These are phyloP conservation scores for Chytriomyces confervae DNA, from an alignment of 192 early-diverging fungal genomes.

Conservation along the genomic window DNA sequence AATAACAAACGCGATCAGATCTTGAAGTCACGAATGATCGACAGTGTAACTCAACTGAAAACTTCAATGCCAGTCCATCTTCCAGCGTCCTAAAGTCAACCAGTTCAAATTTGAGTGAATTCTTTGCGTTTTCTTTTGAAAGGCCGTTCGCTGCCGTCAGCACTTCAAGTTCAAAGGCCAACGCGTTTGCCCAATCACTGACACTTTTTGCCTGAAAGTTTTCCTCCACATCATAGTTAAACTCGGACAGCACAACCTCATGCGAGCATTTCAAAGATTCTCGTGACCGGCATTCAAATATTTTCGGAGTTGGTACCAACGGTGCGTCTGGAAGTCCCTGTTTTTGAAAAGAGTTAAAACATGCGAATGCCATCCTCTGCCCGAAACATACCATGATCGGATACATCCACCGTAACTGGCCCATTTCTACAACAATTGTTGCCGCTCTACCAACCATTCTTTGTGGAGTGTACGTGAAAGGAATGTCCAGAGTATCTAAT, in stretches of 20 bases:
- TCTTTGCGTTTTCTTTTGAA: conserved; percentile 6
- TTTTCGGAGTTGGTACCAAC: conserved; percentile 13
- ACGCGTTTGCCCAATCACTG: conserved; percentile 23
- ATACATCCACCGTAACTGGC: conserved; percentile 51
- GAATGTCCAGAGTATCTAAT: conserved; percentile 53
- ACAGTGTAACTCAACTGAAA: background rate
- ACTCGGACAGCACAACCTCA: conserved; percentile 40
- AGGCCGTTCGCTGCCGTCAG: background rate
- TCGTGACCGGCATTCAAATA: conserved; percentile 41
- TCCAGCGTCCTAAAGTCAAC: conserved; percentile 14
- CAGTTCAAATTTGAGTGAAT: background rate
- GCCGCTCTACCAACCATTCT: conserved; percentile 45
- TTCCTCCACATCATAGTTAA: conserved; percentile 37
- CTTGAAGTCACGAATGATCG: too few species aligned
- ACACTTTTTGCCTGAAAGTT: background rate
- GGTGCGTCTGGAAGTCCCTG: conserved; percentile 49
- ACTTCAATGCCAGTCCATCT: conserved; percentile 33
- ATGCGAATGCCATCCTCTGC: background rate
- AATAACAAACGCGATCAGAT: background rate
- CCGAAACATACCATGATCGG: conserved; percentile 48
- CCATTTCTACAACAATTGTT: conserved; percentile 51
- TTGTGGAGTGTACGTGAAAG: conserved; percentile 49
- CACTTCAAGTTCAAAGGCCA: conserved; percentile 18
- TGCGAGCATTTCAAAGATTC: conserved; percentile 31
- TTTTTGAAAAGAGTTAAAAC: background rate